These are phyloP conservation scores for Apophysomyces elegans DNA, from an alignment of 371 early-diverging fungal species.

Conservation along the genomic window DNA sequence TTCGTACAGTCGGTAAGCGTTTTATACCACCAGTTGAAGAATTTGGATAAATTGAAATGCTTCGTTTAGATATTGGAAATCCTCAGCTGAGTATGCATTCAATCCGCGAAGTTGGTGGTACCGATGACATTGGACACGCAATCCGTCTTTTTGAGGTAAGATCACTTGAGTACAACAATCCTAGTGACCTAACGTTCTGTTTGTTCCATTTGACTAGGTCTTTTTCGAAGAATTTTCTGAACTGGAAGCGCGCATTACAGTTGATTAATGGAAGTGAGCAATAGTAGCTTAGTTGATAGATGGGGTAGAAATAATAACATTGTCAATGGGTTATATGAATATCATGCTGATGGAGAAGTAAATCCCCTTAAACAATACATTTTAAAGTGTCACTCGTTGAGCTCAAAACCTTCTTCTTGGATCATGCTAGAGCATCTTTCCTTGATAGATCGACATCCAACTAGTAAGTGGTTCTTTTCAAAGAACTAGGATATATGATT, in stretches of 20 bases:
- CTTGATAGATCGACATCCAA: no score
- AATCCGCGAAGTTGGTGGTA: constrained; percentile 93
- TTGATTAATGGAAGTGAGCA: constrained; percentile 17
- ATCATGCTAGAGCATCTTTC: no score
- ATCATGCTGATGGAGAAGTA: no score
- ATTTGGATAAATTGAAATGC: not conserved
- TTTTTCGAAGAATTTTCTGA: constrained; percentile 32
- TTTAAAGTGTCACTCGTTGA: no score
- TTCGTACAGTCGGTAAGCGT: constrained; percentile 86
- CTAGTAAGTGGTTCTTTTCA: no score
- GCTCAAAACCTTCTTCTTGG: no score
- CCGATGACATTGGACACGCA: constrained; percentile 85
- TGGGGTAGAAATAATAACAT: not conserved
- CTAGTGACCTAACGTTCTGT: not conserved
- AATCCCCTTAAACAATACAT: no score
- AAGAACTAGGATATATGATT: no score
- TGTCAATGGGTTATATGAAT: not conserved
- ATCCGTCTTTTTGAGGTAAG: constrained; percentile 79
- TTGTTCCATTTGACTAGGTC: constrained; percentile 14
- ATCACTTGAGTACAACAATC: not conserved
- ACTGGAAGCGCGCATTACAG: constrained; percentile 25
- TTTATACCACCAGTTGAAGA: no score
- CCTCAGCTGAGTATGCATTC: constrained; percentile 97
- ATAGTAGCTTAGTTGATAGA: not conserved
- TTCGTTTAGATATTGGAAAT: constrained; percentile 85